Conservation (phyloP, 768 basidiomycete genomes). For the Cystofilobasidium ferigula region DNA sequence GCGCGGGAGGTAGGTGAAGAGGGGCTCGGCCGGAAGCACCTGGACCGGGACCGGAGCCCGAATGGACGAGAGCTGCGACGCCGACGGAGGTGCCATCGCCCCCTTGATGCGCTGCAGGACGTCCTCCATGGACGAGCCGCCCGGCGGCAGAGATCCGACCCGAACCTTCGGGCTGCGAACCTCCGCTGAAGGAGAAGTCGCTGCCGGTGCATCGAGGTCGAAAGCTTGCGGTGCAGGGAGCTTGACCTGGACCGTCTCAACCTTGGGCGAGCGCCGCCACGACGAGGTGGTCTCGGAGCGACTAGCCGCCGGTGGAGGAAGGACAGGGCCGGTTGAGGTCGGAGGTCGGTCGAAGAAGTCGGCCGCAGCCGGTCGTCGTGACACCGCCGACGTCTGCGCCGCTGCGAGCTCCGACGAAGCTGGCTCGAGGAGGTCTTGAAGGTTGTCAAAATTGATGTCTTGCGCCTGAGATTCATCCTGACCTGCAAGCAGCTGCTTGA, state of each 20-base stretch:
- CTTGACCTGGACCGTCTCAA: not conserved
- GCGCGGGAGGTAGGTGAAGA: constrained; percentile 30
- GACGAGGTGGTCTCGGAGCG: not conserved
- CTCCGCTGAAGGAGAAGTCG: not conserved
- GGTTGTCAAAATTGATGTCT: constrained; percentile 19
- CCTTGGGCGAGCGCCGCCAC: not conserved
- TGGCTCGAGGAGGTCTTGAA: not conserved
- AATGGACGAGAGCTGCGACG: not conserved
- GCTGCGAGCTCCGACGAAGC: not conserved
- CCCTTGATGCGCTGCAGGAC: constrained; percentile 19
- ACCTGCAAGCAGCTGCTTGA: not conserved
- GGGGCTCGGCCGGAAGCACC: not conserved
- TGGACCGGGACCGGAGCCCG: not conserved
- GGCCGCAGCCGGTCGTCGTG: constrained; percentile 5
- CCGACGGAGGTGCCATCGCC: constrained; percentile 1
- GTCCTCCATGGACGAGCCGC: constrained; percentile 8
- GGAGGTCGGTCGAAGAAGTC: constrained; percentile 19
- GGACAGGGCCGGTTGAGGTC: not conserved
- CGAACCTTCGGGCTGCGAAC: not conserved
- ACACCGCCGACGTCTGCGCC: not conserved
- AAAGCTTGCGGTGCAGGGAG: not conserved
- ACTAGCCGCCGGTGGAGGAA: not conserved
- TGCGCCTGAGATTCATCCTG: not conserved
- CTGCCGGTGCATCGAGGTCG: not conserved
- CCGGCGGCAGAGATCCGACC: not conserved